Conservation (phyloP, 768 basidiomycete species). For the Amanita rimosa region DNA sequence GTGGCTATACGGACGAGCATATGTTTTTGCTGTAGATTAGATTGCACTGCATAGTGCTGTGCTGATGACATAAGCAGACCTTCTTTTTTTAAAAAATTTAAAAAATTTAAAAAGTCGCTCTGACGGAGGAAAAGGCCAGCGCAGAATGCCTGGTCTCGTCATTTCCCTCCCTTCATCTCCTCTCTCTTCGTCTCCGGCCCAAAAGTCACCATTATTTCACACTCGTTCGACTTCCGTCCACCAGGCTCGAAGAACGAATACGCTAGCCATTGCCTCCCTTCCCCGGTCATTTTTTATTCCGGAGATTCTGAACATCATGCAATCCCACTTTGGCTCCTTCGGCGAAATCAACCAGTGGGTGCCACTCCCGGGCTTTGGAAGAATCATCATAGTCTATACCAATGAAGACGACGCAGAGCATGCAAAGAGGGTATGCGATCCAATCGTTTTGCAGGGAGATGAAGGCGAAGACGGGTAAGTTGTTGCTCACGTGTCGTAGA, state of each 20-base stretch:
- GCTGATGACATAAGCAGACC: neutral
- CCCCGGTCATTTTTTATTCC: slow-evolving; percentile 74
- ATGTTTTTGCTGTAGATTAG: neutral
- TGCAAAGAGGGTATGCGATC: slow-evolving; percentile 59
- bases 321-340: slow-evolving; percentile 60
- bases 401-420: slow-evolving; percentile 49
- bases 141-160: slow-evolving; percentile 6
- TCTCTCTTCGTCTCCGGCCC: neutral
- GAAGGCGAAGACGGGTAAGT: slow-evolving; percentile 37
- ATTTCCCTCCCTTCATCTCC: slow-evolving; percentile 5
- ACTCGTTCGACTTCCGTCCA: neutral
- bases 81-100: neutral
- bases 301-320: slow-evolving; percentile 51
- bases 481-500: slow-evolving; percentile 4
- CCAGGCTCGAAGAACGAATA: slow-evolving; percentile 48
- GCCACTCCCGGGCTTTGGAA: slow-evolving; percentile 68
- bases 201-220: neutral
- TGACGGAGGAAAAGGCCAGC: neutral
- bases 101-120: too few relatives aligned
- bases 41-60: neutral
- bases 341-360: slow-evolving; percentile 89
- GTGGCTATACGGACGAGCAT: neutral
- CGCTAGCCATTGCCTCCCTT: slow-evolving; percentile 70
- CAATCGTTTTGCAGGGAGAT: slow-evolving; percentile 45
- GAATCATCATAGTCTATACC: slow-evolving; percentile 76